phyloP scores from a whole-genome alignment of 768 basidiomycete species.

The Boletus sensibilis region DNA sequence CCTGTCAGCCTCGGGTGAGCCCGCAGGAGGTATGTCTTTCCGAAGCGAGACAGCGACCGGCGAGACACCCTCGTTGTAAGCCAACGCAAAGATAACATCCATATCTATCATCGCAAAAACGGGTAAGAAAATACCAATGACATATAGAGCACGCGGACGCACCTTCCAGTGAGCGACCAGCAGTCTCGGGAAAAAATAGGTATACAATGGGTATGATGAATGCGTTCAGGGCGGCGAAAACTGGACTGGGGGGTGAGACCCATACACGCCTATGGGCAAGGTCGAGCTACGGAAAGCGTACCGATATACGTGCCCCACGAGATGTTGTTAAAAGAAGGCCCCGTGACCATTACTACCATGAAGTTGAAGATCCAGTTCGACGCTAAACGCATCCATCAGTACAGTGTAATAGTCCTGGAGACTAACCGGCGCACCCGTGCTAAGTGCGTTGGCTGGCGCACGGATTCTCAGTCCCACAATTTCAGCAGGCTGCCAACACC shows the following conservation, averaged over 20 bases:
- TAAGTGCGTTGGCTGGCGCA: constrained; percentile 63
- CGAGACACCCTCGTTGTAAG: constrained; percentile 43
- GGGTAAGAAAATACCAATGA: background rate
- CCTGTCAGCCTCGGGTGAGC: constrained; percentile 44
- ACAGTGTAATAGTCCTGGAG: background rate
- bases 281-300: constrained; percentile 16
- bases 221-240: constrained; percentile 58
- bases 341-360: constrained; percentile 58
- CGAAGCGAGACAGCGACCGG: constrained; percentile 44
- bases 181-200: constrained; percentile 61
- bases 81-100: constrained; percentile 48
- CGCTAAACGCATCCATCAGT: constrained; percentile 13
- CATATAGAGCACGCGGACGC: background rate
- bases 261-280: background rate
- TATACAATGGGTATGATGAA: constrained; percentile 57
- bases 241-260: constrained; percentile 16
- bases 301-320: constrained; percentile 61
- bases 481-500: constrained; percentile 51
- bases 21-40: constrained; percentile 44
- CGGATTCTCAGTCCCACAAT: constrained; percentile 61
- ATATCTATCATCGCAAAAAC: constrained; percentile 31
- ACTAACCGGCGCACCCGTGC: constrained; percentile 38
- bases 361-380: constrained; percentile 61
- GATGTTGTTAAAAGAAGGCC: constrained; percentile 57
- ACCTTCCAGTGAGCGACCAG: constrained; percentile 58